Conservation (phyloP, 2,329 filamentous ascomycete genomes). For the Scedosporium minutisporum region DNA sequence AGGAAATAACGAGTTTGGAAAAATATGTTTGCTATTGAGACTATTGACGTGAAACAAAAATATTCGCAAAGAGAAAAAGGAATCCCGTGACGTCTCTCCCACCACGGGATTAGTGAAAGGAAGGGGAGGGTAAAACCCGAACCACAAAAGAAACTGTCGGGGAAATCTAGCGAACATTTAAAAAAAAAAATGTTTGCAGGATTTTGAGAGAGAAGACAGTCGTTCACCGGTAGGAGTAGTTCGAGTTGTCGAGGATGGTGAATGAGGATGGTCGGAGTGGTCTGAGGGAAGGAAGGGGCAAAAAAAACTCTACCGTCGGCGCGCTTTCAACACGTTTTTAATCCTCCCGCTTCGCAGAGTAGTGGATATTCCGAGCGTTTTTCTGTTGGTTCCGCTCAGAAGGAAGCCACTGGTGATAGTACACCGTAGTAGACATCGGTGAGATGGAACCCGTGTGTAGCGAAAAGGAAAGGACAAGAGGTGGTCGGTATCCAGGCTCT, state of each 20-base stretch:
- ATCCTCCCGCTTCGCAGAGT: background rate
- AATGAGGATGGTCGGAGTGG: background rate
- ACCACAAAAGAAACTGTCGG: slow-evolving; percentile 12
- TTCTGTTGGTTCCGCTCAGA: too few species aligned
- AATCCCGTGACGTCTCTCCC: slow-evolving; percentile 50
- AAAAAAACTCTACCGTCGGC: background rate
- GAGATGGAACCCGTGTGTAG: background rate
- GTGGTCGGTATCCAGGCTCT: background rate
- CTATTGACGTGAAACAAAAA: slow-evolving; percentile 9
- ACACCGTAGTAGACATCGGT: too few species aligned
- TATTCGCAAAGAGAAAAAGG: slow-evolving; percentile 11
- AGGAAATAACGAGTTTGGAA: too few species aligned
- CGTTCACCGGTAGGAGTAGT: background rate
- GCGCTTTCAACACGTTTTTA: background rate
- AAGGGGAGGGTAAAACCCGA: background rate
- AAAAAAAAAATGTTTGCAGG: background rate
- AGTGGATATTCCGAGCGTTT: too few species aligned
- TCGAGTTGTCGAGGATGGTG: background rate
- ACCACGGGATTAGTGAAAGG: slow-evolving; percentile 29
- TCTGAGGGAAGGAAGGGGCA: background rate
- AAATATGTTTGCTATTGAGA: background rate
- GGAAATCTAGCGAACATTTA: slow-evolving; percentile 12
- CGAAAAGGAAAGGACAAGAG: background rate
- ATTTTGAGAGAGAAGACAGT: slow-evolving; percentile 59
- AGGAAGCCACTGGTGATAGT: too few species aligned